These are phyloP conservation scores for Botryobasidium botryosum DNA, from an alignment of 768 basidiomycete genomes.

Conservation along the genomic window DNA sequence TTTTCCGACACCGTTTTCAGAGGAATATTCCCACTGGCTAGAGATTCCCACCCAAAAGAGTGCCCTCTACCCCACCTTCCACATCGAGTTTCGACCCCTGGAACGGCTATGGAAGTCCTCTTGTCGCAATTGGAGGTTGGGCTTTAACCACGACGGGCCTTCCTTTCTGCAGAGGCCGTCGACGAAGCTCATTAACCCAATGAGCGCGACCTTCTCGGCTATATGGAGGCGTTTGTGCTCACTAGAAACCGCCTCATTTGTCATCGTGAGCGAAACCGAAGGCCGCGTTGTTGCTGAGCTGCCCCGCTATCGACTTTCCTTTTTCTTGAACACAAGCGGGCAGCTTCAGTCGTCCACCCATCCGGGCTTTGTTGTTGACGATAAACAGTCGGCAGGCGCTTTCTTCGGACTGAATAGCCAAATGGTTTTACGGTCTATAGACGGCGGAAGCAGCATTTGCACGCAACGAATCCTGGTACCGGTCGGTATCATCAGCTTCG, in stretches of 20 bases:
- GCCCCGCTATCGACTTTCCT: not conserved
- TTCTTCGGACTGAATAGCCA: not conserved
- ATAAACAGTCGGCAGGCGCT: not conserved
- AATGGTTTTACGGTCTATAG: not conserved
- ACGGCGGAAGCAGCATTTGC: no score
- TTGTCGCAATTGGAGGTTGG: not conserved
- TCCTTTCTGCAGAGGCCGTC: slow-evolving; percentile 7
- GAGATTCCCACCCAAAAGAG: not conserved
- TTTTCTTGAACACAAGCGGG: not conserved
- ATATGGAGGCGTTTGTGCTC: slow-evolving; percentile 21
- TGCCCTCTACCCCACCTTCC: not conserved
- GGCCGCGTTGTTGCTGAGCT: not conserved
- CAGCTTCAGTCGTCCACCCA: not conserved
- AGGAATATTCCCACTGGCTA: not conserved
- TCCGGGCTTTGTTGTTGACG: not conserved
- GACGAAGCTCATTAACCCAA: slow-evolving; percentile 9
- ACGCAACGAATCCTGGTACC: slow-evolving; percentile 25
- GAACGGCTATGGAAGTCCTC: not conserved
- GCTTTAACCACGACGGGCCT: not conserved
- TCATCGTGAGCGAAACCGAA: not conserved
- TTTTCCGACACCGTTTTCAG: not conserved
- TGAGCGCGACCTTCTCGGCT: slow-evolving; percentile 16
- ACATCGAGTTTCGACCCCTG: no score
- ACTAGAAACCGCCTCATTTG: slow-evolving; percentile 15
- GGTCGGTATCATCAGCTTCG: slow-evolving; percentile 16